Evolutionary conservation across 257 asterid genomes (phyloP).

Genomic region (Penstemon eatonii): DNA sequence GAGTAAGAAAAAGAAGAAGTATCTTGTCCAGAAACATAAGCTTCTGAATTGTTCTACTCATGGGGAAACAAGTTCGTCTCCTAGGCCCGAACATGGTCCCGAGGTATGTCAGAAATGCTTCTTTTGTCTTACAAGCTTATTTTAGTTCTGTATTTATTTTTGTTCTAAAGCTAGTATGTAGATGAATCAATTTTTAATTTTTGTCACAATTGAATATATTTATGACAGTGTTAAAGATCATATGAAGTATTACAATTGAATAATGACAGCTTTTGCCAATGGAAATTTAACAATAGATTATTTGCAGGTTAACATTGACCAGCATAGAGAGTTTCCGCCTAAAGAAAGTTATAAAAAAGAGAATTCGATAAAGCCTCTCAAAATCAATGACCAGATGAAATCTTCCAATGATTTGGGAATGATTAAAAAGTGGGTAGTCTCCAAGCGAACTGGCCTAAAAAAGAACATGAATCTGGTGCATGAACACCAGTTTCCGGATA

Average conservation of each 20-base stretch:
- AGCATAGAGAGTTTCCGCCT: constrained; percentile 28
- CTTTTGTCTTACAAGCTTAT: not conserved
- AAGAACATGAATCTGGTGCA: constrained; percentile 45
- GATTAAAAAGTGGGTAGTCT: constrained; percentile 65
- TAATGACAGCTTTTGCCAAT: not conserved
- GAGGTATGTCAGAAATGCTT: constrained; percentile 40
- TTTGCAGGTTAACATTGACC: constrained; percentile 46
- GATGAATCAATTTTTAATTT: not conserved
- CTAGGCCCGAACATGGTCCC: constrained; percentile 26
- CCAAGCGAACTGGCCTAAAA: constrained; percentile 59
- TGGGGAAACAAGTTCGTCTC: constrained; percentile 39
- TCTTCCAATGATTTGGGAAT: constrained; percentile 43
- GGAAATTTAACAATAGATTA: constrained; percentile 15
- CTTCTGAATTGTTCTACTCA: constrained; percentile 42
- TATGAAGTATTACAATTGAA: no score
- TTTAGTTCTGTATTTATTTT: not conserved
- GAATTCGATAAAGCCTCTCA: constrained; percentile 32
- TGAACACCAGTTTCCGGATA: constrained; percentile 39
- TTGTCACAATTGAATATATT: no score
- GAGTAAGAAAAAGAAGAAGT: constrained; percentile 46
- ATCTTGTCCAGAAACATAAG: constrained; percentile 46
- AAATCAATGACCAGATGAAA: constrained; percentile 36
- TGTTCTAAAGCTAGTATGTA: constrained; percentile 11
- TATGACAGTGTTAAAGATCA: no score
- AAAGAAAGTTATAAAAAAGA: constrained; percentile 39